These are phyloP conservation scores for Coprinellus micaceus DNA, from an alignment of 768 basidiomycete species.

Conservation along the genomic window DNA sequence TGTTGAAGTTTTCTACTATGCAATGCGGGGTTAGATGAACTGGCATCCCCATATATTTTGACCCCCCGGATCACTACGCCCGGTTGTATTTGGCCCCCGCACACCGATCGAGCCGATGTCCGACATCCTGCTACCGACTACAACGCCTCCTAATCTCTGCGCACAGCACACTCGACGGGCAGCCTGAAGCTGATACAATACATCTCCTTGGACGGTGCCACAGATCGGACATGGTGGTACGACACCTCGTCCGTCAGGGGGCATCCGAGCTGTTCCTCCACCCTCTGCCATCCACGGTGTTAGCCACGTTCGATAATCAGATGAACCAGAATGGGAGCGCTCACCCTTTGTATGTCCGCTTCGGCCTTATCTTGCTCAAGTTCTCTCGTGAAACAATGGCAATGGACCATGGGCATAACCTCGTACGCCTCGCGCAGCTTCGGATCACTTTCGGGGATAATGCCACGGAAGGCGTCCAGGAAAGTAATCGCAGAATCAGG, in stretches of 20 bases:
- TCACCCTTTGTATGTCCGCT: conserved; percentile 76
- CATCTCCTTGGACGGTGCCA: conserved; percentile 97
- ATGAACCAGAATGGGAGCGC: conserved; percentile 24
- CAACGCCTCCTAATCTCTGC: background rate
- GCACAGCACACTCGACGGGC: conserved; percentile 36
- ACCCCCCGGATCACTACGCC: conserved; percentile 11
- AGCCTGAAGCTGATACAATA: conserved; percentile 87
- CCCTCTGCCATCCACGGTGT: conserved; percentile 49
- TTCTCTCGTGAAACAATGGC: conserved; percentile 94
- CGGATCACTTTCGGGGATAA: conserved; percentile 41
- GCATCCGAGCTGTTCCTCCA: conserved; percentile 60
- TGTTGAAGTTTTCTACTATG: conserved; percentile 28
- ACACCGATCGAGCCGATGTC: background rate
- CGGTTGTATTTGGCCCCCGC: background rate
- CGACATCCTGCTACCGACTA: conserved; percentile 4
- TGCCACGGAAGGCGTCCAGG: conserved; percentile 82
- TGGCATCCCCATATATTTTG: background rate
- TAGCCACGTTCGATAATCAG: conserved; percentile 4
- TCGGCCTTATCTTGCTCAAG: conserved; percentile 59
- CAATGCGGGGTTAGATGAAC: conserved; percentile 35
- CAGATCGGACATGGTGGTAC: conserved; percentile 81
- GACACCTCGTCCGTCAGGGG: conserved; percentile 45
- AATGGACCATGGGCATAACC: conserved; percentile 88
- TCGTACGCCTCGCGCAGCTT: conserved; percentile 46
- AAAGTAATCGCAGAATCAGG: conserved; percentile 90